Percentiles rank a stretch among this genome's conserved stretches.
Conservation (phyloP, 2,329 filamentous ascomycete species). For the Bimuria novae-zelandiae region DNA sequence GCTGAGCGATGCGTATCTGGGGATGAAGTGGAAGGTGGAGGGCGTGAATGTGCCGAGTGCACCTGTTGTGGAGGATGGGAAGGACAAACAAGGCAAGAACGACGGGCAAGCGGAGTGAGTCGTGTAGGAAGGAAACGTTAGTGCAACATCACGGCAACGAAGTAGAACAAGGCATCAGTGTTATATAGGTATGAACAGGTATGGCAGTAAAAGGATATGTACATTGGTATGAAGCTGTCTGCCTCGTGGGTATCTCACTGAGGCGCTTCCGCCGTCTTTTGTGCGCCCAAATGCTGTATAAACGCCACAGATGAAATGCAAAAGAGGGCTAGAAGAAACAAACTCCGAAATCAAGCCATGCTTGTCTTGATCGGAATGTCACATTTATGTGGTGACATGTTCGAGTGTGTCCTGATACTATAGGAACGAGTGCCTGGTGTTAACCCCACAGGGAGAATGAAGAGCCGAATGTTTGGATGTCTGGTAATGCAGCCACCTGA, state of each 20-base stretch:
- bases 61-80: slow-evolving; percentile 36
- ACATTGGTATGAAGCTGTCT: neutral
- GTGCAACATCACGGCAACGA: neutral
- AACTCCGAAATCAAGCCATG: too few species aligned
- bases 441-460: too few species aligned
- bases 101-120: neutral
- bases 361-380: too few species aligned
- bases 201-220: neutral
- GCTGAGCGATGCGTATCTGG: slow-evolving; percentile 85
- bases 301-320: neutral
- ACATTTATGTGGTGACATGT: too few species aligned
- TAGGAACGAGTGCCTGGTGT: too few species aligned
- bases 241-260: slow-evolving; percentile 7
- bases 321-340: neutral
- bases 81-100: slow-evolving; percentile 23
- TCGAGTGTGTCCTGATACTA: too few species aligned
- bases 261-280: neutral
- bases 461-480: too few species aligned
- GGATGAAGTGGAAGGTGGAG: slow-evolving; percentile 66
- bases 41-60: slow-evolving; percentile 57
- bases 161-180: neutral
- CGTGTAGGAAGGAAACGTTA: neutral
- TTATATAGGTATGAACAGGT: neutral
- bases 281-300: neutral
- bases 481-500: too few species aligned